Conservation (phyloP, 2,329 filamentous ascomycete genomes). For the Drechslera avenae region DNA sequence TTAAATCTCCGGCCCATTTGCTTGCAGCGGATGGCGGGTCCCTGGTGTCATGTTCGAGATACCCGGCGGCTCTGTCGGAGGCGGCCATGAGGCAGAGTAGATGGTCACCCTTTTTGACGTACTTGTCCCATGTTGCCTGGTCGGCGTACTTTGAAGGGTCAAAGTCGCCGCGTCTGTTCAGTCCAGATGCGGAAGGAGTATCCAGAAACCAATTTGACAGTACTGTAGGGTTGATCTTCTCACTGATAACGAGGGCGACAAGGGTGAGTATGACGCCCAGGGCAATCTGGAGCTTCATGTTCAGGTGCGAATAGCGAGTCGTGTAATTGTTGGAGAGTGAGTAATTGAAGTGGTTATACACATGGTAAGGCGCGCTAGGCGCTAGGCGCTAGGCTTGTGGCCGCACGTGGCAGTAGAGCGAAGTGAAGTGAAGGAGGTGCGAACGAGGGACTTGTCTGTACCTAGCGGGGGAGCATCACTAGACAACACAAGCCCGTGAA, state of each 20-base stretch:
- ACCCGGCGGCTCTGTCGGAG: conserved; percentile 22
- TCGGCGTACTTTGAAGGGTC: conserved; percentile 8
- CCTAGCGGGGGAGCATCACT: too few species aligned
- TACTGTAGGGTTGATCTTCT: background rate
- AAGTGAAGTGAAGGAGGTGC: background rate
- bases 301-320: too few species aligned
- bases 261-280: background rate
- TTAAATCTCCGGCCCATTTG: conserved; percentile 23
- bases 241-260: background rate
- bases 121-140: conserved; percentile 15
- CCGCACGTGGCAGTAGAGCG: background rate
- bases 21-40: conserved; percentile 25
- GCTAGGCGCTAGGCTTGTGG: background rate
- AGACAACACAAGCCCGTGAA: too few species aligned
- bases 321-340: too few species aligned
- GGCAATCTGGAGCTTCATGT: background rate
- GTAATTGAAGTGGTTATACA: too few species aligned
- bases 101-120: conserved; percentile 16
- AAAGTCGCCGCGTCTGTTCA: conserved; percentile 2
- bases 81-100: conserved; percentile 25
- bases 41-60: conserved; percentile 9
- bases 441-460: too few species aligned
- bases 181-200: background rate
- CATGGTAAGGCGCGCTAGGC: too few species aligned
- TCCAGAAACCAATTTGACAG: too few species aligned